Conservation (phyloP, 495 filamentous ascomycete species). For the Hyaloscypha hepaticicola region DNA sequence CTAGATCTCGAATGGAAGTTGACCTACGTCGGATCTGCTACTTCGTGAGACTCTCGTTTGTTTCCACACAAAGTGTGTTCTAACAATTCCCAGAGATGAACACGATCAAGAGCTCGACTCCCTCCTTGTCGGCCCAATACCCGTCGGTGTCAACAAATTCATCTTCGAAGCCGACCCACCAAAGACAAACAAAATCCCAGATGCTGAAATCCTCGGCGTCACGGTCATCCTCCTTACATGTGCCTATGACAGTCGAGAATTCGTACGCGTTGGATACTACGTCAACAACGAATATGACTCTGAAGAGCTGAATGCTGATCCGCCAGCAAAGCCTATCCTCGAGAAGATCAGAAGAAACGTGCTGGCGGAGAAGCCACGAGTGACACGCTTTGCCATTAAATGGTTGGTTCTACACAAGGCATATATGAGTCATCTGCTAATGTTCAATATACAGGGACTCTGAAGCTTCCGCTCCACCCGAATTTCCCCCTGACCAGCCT, state of each 20-base stretch:
- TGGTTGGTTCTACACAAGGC: conserved; percentile 58
- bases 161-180: conserved; percentile 94
- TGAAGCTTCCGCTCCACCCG: conserved; percentile 90
- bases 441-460: conserved; percentile 66
- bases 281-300: conserved; percentile 98
- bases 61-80: neutral
- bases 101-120: conserved; percentile 98
- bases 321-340: conserved; percentile 85
- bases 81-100: conserved; percentile 63
- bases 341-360: conserved; percentile 90
- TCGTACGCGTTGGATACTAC: conserved; percentile 98
- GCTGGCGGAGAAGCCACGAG: conserved; percentile 93
- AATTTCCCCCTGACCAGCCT: conserved; percentile 96
- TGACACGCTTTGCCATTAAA: conserved; percentile 98
- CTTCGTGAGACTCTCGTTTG: conserved; percentile 64
- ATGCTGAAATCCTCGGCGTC: conserved; percentile 92
- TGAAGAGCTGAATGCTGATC: conserved; percentile 82
- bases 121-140: conserved; percentile 92
- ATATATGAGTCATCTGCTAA: conserved; percentile 27
- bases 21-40: conserved; percentile 97
- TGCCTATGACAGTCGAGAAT: conserved; percentile 93
- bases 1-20: conserved; percentile 98
- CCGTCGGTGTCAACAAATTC: conserved; percentile 97
- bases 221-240: conserved; percentile 96
- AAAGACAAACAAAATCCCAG: conserved; percentile 82